phyloP scores from a whole-genome alignment of 2,329 filamentous ascomycete species.

The Aspergillus puulaauensis region DNA sequence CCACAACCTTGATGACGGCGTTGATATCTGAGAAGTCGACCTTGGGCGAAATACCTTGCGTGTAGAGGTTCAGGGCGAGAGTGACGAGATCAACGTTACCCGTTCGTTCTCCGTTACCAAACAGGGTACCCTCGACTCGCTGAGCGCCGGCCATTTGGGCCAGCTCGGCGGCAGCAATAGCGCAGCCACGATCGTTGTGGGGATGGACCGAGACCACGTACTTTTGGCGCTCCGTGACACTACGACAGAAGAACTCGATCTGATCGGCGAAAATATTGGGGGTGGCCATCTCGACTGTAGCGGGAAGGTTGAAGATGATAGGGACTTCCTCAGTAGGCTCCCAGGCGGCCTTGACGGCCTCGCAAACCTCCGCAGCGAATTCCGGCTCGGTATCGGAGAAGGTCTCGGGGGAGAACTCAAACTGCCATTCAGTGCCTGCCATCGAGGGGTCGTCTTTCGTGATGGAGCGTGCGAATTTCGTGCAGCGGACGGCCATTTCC shows the following conservation, averaged over 20 bases:
- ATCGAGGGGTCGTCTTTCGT: conserved; percentile 72
- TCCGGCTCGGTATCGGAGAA: conserved; percentile 90
- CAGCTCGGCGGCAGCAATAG: conserved; percentile 84
- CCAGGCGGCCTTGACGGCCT: conserved; percentile 94
- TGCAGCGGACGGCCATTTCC: conserved; percentile 79
- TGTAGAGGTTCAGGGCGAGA: conserved; percentile 89
- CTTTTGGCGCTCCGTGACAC: conserved; percentile 82
- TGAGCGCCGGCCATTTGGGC: conserved; percentile 96
- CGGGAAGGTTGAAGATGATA: conserved; percentile 95
- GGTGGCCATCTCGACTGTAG: conserved; percentile 92
- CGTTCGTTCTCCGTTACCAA: conserved; percentile 92
- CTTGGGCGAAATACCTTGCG: conserved; percentile 79
- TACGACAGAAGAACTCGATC: conserved; percentile 89
- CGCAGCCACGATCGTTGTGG: conserved; percentile 91
- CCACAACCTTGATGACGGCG: conserved; percentile 81
- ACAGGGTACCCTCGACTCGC: conserved; percentile 88
- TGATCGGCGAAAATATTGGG: conserved; percentile 96
- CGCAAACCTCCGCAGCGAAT: conserved; percentile 78
- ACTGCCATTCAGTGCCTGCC: conserved; percentile 57
- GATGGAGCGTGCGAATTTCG: conserved; percentile 81
- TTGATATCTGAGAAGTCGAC: conserved; percentile 92
- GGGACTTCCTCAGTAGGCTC: conserved; percentile 73
- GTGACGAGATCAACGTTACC: conserved; percentile 96
- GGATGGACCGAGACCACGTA: conserved; percentile 87
- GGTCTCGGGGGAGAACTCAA: conserved; percentile 54